These are phyloP conservation scores for Lactarius evosmus DNA, from an alignment of 768 basidiomycete species.

Conservation along the genomic window DNA sequence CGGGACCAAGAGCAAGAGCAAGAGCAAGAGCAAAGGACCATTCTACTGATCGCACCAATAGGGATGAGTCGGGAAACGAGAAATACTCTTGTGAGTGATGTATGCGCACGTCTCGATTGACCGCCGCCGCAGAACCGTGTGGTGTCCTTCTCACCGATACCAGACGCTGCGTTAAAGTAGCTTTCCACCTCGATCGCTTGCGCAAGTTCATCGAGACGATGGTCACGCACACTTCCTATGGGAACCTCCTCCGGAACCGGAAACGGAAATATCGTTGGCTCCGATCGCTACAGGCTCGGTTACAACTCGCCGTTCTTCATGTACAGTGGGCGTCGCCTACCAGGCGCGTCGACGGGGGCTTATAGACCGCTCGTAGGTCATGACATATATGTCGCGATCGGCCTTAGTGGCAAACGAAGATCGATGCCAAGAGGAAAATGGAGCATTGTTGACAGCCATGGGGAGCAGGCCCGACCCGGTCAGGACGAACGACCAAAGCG, in stretches of 20 bases:
- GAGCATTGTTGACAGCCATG: conserved; percentile 52
- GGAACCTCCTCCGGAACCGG: conserved; percentile 46
- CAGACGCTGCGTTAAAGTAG: too few species aligned
- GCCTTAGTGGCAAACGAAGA: conserved; percentile 52
- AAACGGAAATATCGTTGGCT: too few species aligned
- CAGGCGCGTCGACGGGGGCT: conserved; percentile 54
- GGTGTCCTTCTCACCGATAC: too few species aligned
- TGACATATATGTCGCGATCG: conserved; percentile 66
- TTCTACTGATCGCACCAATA: too few species aligned
- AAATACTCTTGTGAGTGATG: too few species aligned
- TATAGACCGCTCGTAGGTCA: conserved; percentile 49
- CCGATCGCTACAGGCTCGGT: conserved; percentile 60
- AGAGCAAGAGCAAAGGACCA: too few species aligned
- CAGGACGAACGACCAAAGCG: conserved; percentile 47
- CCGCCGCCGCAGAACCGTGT: too few species aligned
- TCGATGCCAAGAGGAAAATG: conserved; percentile 31
- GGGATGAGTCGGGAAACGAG: too few species aligned
- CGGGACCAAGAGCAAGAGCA: too few species aligned
- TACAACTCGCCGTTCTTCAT: conserved; percentile 59
- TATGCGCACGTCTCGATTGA: too few species aligned
- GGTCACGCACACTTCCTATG: conserved; percentile 52
- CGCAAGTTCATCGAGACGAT: conserved; percentile 71
- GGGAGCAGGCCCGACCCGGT: conserved; percentile 32
- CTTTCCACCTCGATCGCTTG: conserved; percentile 71
- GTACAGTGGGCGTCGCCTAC: conserved; percentile 55